phyloP scores from a whole-genome alignment of 2,329 filamentous ascomycete species.

The Fusarium verticillioides region DNA sequence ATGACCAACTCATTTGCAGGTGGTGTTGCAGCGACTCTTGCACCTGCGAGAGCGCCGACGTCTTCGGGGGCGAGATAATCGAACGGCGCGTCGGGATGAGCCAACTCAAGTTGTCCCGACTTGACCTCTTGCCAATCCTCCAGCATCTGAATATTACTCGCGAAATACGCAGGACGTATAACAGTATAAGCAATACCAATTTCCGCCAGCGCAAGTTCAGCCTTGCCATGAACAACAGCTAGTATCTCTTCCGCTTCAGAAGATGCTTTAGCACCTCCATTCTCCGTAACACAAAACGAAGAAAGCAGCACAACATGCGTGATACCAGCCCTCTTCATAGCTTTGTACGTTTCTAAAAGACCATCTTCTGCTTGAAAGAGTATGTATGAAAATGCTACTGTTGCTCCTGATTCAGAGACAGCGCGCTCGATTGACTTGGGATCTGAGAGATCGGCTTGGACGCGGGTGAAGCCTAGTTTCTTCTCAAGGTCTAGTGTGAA shows the following conservation, averaged over 20 bases:
- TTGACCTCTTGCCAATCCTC: conserved; percentile 8
- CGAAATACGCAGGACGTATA: conserved; percentile 14
- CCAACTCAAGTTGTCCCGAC: background rate
- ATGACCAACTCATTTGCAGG: background rate
- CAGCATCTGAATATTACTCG: conserved; percentile 4
- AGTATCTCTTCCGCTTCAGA: background rate
- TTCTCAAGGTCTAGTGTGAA: background rate
- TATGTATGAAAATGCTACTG: conserved; percentile 19
- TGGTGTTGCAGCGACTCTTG: background rate
- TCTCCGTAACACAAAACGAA: background rate
- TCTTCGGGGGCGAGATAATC: conserved; percentile 29
- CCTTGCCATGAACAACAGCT: conserved; percentile 1
- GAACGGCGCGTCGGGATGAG: background rate
- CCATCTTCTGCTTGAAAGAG: conserved; percentile 10
- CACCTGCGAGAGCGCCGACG: conserved; percentile 4
- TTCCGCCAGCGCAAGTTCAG: conserved; percentile 10
- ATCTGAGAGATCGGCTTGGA: conserved; percentile 23
- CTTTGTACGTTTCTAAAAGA: background rate
- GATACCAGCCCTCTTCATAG: conserved; percentile 18
- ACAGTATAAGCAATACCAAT: background rate
- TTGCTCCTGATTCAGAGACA: conserved; percentile 6
- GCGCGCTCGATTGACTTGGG: conserved; percentile 6
- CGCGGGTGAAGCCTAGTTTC: background rate
- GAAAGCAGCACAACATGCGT: conserved; percentile 11
- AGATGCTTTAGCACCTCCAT: background rate